Evolutionary conservation across 2,329 filamentous ascomycete species (phyloP), one percentile per base, ranked within the genome.

Genomic region (Hymenoscyphus repandus): DNA sequence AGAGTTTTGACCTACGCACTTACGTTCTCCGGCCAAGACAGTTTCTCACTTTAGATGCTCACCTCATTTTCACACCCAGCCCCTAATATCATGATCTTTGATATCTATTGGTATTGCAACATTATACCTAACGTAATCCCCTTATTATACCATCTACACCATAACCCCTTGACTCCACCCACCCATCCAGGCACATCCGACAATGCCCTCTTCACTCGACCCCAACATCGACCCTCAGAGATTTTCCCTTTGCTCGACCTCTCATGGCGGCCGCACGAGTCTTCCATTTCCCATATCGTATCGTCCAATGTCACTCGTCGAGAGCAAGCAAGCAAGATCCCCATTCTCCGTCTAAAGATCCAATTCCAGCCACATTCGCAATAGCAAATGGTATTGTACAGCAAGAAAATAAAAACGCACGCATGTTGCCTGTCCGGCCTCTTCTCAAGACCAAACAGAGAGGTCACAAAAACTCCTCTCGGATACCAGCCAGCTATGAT

Each of bases 381-480:
- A 33, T 33, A 48, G 34, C 36, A 33, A 41, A 41, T 48, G 45
- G 45, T 48, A 48, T 48, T 48, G 45, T 48, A 48, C 45, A 48
- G 41, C 33, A 40, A 40, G 18, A 20, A 20, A 40, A 5, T 5
- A 40, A 6, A 38, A 22, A 33, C 44, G 27, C 42, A 20, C 40
- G 40, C 18, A 6, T 22, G n/a, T 33, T 18, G 13, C 10, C n/a
- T 12, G 27, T 17, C 17, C 30, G 13, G 15, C 20, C 15, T 5
- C 18, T 33, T n/a, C 20, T 18, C 6, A 5, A 31, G 27, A 5
- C n/a, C 22, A n/a, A 13, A 32, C n/a, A 41, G n/a, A 17, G 27
- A 40, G n/a, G n/a, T 22, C 32, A 40, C 11, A 20, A 17, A 40
- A 32, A n/a, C 22, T 41, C 36, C 36, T 15, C 27, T 32, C 30